phyloP scores from a whole-genome alignment of 805 yeast species.

The Ogataea methanolica region DNA sequence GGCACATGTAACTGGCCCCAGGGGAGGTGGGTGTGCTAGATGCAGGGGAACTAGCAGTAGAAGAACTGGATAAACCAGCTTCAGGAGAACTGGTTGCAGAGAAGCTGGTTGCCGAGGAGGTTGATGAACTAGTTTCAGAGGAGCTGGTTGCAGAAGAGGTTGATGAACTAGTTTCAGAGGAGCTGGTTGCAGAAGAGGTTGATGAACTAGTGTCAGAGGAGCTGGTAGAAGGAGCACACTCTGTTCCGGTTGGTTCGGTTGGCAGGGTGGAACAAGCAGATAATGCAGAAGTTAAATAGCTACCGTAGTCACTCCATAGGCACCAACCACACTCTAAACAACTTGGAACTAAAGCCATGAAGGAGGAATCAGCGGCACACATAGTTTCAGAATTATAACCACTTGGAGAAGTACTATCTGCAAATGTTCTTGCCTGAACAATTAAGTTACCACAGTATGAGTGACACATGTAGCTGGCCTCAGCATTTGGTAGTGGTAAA shows the following conservation, averaged over 20 bases:
- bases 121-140: neutral
- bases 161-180: neutral
- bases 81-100: neutral
- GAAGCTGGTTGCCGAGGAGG: neutral
- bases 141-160: neutral
- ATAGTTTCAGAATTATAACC: constrained; percentile 30
- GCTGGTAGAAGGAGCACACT: constrained; percentile 17
- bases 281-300: constrained; percentile 27
- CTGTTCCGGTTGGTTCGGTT: constrained; percentile 36
- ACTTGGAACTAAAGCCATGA: constrained; percentile 24
- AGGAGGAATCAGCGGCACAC: constrained; percentile 26
- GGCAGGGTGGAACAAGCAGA: constrained; percentile 25
- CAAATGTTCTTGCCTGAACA: constrained; percentile 28
- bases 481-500: constrained; percentile 25
- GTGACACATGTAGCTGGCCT: constrained; percentile 31
- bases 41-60: neutral
- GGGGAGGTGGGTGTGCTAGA: neutral
- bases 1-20: constrained; percentile 30
- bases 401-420: constrained; percentile 15
- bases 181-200: neutral
- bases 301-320: constrained; percentile 34
- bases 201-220: neutral
- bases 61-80: neutral
- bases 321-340: constrained; percentile 40
- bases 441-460: constrained; percentile 33